phyloP scores from a whole-genome alignment of 1,284 basidiomycete genomes.

The Ganoderma boninense region DNA sequence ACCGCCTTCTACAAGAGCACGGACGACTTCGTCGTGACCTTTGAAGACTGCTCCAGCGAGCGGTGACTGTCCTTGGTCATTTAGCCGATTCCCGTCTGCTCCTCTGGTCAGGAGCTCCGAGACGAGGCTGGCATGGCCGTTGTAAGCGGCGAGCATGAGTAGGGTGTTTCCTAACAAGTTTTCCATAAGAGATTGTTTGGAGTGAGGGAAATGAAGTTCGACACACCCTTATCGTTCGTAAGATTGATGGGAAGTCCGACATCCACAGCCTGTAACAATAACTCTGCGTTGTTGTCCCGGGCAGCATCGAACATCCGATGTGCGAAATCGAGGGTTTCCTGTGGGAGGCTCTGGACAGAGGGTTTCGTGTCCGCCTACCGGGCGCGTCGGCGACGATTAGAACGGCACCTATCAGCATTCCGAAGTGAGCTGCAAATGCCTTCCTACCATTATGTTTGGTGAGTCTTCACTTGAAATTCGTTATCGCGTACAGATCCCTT shows the following conservation, averaged over 20 bases:
- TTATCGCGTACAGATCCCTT: neutral
- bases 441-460: constrained; percentile 7
- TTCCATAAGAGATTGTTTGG: neutral
- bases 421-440: neutral
- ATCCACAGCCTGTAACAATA: constrained; percentile 68
- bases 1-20: constrained; percentile 64
- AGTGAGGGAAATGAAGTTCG: neutral
- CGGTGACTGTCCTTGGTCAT: constrained; percentile 83
- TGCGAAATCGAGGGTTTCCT: constrained; percentile 73
- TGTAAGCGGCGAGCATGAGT: constrained; percentile 86
- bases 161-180: constrained; percentile 69
- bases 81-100: constrained; percentile 76
- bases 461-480: neutral
- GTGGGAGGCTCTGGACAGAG: constrained; percentile 34
- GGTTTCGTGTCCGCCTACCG: constrained; percentile 22
- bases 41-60: constrained; percentile 89
- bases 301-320: constrained; percentile 82
- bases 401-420: neutral
- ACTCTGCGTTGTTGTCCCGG: constrained; percentile 61
- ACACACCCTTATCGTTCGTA: constrained; percentile 74
- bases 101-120: constrained; percentile 60
- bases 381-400: neutral
- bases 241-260: constrained; percentile 82
- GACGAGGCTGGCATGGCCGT: constrained; percentile 71
- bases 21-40: constrained; percentile 67